Evolutionary conservation across 371 early-diverging fungal species (phyloP).

Genomic region (Batkoa obscura): DNA sequence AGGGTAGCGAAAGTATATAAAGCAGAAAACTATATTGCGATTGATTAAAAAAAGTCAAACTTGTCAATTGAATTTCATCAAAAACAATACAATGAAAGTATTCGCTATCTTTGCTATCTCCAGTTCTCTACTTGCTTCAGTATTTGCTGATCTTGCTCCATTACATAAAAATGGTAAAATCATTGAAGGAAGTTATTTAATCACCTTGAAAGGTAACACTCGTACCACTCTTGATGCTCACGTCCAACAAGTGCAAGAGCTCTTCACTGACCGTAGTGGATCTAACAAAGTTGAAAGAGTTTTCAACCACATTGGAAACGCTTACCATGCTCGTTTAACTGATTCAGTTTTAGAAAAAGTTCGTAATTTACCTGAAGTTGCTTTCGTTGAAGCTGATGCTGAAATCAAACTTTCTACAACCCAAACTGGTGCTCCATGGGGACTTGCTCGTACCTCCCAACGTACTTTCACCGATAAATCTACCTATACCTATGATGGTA

Average conservation of each 20-base stretch:
- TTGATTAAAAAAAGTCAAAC: no score
- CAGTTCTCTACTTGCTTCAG: no score
- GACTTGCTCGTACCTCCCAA: background rate
- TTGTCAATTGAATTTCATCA: no score
- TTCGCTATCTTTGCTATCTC: no score
- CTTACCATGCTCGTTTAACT: constrained; percentile 62
- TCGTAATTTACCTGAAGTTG: background rate
- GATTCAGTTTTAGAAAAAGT: constrained; percentile 32
- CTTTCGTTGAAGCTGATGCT: background rate
- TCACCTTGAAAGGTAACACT: constrained; percentile 49
- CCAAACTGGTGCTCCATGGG: constrained; percentile 1
- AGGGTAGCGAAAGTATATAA: no score
- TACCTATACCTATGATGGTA: constrained; percentile 9
- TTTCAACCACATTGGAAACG: constrained; percentile 47
- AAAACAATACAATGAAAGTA: no score
- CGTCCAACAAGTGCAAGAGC: background rate
- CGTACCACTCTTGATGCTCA: background rate
- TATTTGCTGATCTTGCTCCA: no score
- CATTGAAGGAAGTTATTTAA: constrained; percentile 63
- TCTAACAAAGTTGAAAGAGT: constrained; percentile 32
- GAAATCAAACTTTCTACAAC: background rate
- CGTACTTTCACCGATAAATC: constrained; percentile 7
- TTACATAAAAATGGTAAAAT: constrained; percentile 21
- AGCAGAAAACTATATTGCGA: no score
- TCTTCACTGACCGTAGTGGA: background rate